A percentile compares a stretch with the other conserved stretches of the same genome.
Evolutionary conservation across 306 rosid species (phyloP).

Genomic region (Boehmeria nivea): DNA sequence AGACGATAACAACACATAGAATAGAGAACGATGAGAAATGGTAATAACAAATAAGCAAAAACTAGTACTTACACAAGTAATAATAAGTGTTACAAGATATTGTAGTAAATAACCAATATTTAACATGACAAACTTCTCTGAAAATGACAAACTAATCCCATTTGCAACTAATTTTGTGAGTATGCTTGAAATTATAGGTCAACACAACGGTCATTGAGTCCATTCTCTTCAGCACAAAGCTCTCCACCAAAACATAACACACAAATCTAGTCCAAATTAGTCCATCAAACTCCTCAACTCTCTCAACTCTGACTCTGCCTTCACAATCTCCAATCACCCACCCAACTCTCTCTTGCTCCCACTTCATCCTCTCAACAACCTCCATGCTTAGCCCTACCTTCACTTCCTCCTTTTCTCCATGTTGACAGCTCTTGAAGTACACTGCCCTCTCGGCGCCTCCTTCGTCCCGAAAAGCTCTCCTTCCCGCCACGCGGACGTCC

Average conservation of each 20-base stretch:
- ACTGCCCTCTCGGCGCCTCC: slow-evolving; percentile 20
- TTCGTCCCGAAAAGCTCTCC: slow-evolving; percentile 20
- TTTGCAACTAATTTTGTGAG: slow-evolving; percentile 38
- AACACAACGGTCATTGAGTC: too few relatives aligned
- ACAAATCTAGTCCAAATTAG: slow-evolving; percentile 38
- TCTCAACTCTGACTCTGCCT: slow-evolving; percentile 32
- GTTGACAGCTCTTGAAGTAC: slow-evolving; percentile 51
- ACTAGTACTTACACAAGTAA: too few relatives aligned
- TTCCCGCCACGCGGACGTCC: slow-evolving; percentile 17
- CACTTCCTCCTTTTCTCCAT: slow-evolving; percentile 27
- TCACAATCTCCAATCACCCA: slow-evolving; percentile 34
- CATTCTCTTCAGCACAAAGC: slow-evolving; percentile 41
- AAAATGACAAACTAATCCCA: too few relatives aligned
- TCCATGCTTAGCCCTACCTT: slow-evolving; percentile 54
- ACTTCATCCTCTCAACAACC: slow-evolving; percentile 63
- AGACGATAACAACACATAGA: too few relatives aligned
- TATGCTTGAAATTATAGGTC: slow-evolving; percentile 43
- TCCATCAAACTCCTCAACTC: slow-evolving; percentile 41
- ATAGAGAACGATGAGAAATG: too few relatives aligned
- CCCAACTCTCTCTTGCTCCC: slow-evolving; percentile 45
- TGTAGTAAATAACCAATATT: too few relatives aligned
- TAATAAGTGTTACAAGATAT: too few relatives aligned
- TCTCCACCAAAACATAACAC: slow-evolving; percentile 47
- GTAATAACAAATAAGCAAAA: too few relatives aligned
- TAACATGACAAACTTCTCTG: too few relatives aligned